A percentile compares a stretch with the other conserved stretches of the same genome.
Conservation (phyloP, 768 basidiomycete genomes). For the Collybia sordida region DNA sequence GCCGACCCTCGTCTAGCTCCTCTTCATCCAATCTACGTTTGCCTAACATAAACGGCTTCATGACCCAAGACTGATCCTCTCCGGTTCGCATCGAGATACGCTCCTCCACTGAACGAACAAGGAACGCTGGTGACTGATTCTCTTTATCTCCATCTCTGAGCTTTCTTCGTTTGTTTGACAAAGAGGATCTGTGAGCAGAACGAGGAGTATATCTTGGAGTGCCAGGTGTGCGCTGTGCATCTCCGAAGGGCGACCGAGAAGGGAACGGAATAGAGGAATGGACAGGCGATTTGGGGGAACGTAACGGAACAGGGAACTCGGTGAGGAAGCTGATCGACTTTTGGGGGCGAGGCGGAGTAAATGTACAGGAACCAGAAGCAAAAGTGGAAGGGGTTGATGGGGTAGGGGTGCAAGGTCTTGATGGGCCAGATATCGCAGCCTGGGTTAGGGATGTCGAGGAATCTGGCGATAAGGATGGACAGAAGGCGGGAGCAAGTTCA, state of each 20-base stretch:
- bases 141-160: slow-evolving; percentile 51
- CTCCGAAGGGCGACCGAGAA: not conserved
- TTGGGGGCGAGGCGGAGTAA: slow-evolving; percentile 36
- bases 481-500: no score
- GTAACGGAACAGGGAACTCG: slow-evolving; percentile 16
- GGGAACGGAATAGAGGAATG: slow-evolving; percentile 4
- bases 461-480: no score
- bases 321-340: slow-evolving; percentile 27
- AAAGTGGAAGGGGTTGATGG: slow-evolving; percentile 14
- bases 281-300: slow-evolving; percentile 14
- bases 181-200: not conserved
- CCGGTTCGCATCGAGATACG: slow-evolving; percentile 42
- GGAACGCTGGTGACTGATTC: slow-evolving; percentile 44
- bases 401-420: slow-evolving; percentile 8
- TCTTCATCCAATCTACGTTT: slow-evolving; percentile 46
- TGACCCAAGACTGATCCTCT: slow-evolving; percentile 9
- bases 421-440: not conserved
- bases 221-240: slow-evolving; percentile 3
- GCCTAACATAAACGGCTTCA: slow-evolving; percentile 26
- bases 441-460: no score
- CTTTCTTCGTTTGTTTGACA: slow-evolving; percentile 38
- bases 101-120: slow-evolving; percentile 41
- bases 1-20: slow-evolving; percentile 24
- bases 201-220: slow-evolving; percentile 30
- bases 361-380: slow-evolving; percentile 17